Evolutionary conservation across 2,329 filamentous ascomycete species (phyloP), one percentile per base, ranked within the genome.

Genomic region (Sclerotinia spermophila): DNA sequence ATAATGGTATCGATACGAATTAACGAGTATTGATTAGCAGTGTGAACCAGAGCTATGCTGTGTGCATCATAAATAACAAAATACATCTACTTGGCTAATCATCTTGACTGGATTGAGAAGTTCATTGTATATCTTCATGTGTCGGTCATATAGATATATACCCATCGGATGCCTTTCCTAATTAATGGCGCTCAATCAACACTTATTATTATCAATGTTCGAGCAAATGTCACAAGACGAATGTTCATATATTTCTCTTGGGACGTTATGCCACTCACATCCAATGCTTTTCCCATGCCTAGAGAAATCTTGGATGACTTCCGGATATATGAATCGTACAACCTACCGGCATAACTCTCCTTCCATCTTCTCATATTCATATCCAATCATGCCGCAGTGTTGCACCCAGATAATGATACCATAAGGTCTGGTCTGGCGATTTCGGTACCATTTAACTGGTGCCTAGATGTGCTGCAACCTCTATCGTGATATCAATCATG

Each of bases 401-500:
- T 30, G 30, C 42, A 48, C 21, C 24, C 30, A 24, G 33, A 38
- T 1, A n/a, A 21, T 30, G 10, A 44, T 42, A 44, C 21, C 19
- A 38, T 64, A 13, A 27, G 8, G 60, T 2, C 35, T 8, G 8
- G 60, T 2, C 35, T 8, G 27, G 33, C 33, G 24, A 13, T 65
- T 40, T 53, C 44, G 61, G 61, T 53, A 30, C 61, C 33, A 51
- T 53, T 65, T 53, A 17, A 35, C 33, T 53, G 61, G 61, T 65
- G 61, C 61, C 61, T 65, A 40, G 44, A 21, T 53, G 33, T 40
- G 27, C 44, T 65, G 45, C 15, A 65, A 65, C 62, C 45, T 53
- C 62, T n/a, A 40, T 53, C 35, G 33, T 53, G 33, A 48, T 15
- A 40, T 38, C 24, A 53, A 51, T 53, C 27, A 19, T 40, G 45